Base-by-base conservation (phyloP, 495 filamentous ascomycete species). In the Trichocladium uniseriatum region DNA sequence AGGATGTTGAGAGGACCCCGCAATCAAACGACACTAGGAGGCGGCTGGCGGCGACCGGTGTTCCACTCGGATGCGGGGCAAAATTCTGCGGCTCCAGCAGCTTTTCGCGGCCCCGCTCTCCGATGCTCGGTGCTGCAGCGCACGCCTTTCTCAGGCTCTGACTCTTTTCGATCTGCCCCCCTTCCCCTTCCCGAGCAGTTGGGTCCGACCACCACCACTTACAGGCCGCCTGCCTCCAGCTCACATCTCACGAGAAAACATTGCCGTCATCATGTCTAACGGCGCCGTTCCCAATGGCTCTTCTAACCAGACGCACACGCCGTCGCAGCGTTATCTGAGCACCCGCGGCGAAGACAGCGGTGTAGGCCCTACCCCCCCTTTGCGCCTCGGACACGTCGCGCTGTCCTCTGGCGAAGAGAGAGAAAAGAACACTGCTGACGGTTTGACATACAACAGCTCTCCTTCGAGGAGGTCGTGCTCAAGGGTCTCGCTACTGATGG, bases 401-500 rank as follows among this genome's bases (percentile, higher is more conserved):
- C 6, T 21, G 9, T 8, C 46, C 27, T 11, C 9, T 19, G 16
- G 34, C 14, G 43, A 20, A 8, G 8, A 20, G 21, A n/a, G 24
- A 29, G 15, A 38, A 14, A 1, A 29, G 3, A 2, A 6, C 14
- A 28, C 6, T 45, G 19, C 39, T 51, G 37, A 57, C 44, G 6
- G 24, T 16, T 20, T 40, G 19, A 40, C n/a, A 29, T 7, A 32
- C 20, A 15, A 38, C 44, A 95, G 87, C 75, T 92, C 51, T 87
- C 89, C 39, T 97, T 97, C 63, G 90, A 95, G 66, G 77, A 83
- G 20, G 87, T 88, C 32, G 90, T 95, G 22, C 69, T 97, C 51
- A 92, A 96, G 65, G 91, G 91, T 21, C 81, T 97, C 29, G 89
- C 91, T 21, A 66, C 80, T 2, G 90, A 96, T 59, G 87, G 87